A percentile compares a stretch with the other conserved stretches of the same genome.
Evolutionary conservation across 2,329 filamentous ascomycete species (phyloP).

Genomic region (Diaporthe amygdali): DNA sequence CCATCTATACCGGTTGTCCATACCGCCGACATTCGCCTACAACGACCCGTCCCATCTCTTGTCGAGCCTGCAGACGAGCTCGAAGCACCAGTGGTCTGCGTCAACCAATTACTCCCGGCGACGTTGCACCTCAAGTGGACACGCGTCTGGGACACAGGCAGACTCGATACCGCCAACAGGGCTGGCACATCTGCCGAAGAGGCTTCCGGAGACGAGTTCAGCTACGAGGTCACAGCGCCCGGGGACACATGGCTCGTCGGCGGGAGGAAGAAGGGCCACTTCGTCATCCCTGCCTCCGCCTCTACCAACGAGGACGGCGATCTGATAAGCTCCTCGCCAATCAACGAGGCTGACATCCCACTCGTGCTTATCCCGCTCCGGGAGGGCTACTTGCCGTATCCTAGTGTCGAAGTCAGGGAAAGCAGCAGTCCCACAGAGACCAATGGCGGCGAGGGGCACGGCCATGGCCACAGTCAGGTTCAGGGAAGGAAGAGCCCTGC

Average conservation of each 20-base stretch:
- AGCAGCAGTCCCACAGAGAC: background rate
- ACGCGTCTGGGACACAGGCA: slow-evolving; percentile 62
- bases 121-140: slow-evolving; percentile 68
- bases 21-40: slow-evolving; percentile 71
- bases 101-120: slow-evolving; percentile 70
- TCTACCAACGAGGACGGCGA: slow-evolving; percentile 24
- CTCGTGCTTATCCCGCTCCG: slow-evolving; percentile 82
- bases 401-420: slow-evolving; percentile 78
- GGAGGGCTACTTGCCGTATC: slow-evolving; percentile 78
- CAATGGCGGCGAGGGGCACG: slow-evolving; percentile 21
- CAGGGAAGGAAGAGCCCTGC: slow-evolving; percentile 27
- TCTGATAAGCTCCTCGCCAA: slow-evolving; percentile 44
- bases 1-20: slow-evolving; percentile 84
- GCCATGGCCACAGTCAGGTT: slow-evolving; percentile 11
- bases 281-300: slow-evolving; percentile 59
- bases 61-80: slow-evolving; percentile 29
- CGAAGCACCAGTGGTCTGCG: slow-evolving; percentile 52
- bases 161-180: slow-evolving; percentile 36
- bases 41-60: slow-evolving; percentile 39
- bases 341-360: slow-evolving; percentile 63
- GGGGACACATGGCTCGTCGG: slow-evolving; percentile 84
- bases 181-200: slow-evolving; percentile 34
- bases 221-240: slow-evolving; percentile 79
- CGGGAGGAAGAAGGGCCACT: slow-evolving; percentile 79
- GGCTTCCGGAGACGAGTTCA: slow-evolving; percentile 68